Evolutionary conservation across 78 protist species (phyloP), one percentile per base, ranked within the genome.

Genomic region (Cyanophora paradoxa): DNA sequence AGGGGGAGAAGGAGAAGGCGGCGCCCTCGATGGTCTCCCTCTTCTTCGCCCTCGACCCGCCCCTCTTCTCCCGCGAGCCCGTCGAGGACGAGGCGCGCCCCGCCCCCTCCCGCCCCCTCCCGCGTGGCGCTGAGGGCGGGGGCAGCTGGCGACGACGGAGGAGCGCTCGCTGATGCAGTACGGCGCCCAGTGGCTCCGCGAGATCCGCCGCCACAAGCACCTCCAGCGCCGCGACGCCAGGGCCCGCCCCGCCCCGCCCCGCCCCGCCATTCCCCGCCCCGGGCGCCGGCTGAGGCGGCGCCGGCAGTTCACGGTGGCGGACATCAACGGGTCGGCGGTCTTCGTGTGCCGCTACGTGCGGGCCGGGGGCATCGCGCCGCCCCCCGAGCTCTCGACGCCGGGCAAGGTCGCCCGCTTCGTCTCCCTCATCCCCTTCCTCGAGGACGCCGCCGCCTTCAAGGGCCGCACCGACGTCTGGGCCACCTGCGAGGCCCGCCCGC

Each of bases 371-470:
- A 14, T n/a, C 31, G 41, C 17, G 6, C 74, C 82, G 6, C 82
- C 82, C 4, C 28, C 28, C 4, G 42, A 34, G 42, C 61, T 75
- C 10, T 2, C 28, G 14, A 76, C 8, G 33, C 66, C 33, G 20
- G 20, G 3, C 30, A n/a, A 58, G 22, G 6, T 64, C 22, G 54
- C 44, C 19, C 76, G 69, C 24, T 78, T 52, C 24, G 83, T 78
- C n/a, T 46, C 76, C 1, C 70, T 56, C 41, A 62, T 78, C 36
- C 83, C 83, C 7, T 78, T 52, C 22, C 54, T 78, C 26, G 20
- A 56, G 7, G 83, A 78, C 34, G 50, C 76, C 26, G 64, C 37
- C 4, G 40, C 71, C 19, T 78, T 77, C 36, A 30, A 7, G 0
- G 76, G 76, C 34, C 48, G 36, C 11, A 24, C 46, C 26, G 46